These are phyloP conservation scores for Monosporascus sp. DNA, from an alignment of 2,329 filamentous ascomycete species.

Conservation along the genomic window DNA sequence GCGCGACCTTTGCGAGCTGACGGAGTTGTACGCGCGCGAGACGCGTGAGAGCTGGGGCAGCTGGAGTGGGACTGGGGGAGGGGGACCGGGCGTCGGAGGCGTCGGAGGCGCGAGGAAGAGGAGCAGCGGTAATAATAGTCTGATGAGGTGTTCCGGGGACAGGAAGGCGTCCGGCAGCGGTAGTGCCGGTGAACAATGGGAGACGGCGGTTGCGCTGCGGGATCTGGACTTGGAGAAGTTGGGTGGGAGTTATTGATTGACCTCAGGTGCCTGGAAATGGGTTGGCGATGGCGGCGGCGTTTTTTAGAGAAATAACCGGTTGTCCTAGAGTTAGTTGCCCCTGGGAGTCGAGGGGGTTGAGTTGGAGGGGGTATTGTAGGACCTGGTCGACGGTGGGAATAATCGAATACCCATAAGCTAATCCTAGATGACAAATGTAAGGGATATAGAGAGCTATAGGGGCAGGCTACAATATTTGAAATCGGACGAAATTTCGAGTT, in stretches of 20 bases:
- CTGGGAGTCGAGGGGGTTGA: no score
- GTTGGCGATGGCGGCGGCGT: not conserved
- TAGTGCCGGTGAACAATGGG: not conserved
- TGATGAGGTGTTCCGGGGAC: not conserved
- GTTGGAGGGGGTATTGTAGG: no score
- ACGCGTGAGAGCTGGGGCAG: constrained; percentile 31
- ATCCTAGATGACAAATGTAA: no score
- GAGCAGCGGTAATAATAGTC: constrained; percentile 8
- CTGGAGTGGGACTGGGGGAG: constrained; percentile 22
- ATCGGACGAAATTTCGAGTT: no score
- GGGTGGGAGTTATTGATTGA: constrained; percentile 16
- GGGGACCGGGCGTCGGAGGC: constrained; percentile 14
- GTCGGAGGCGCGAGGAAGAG: constrained; percentile 3
- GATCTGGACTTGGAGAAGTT: constrained; percentile 22
- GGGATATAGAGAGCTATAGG: no score
- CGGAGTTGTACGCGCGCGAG: constrained; percentile 26
- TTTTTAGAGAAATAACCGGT: no score
- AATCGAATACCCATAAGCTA: no score
- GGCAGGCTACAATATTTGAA: no score
- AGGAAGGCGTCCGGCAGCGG: constrained; percentile 9
- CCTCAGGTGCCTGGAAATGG: not conserved
- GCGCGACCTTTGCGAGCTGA: constrained; percentile 25
- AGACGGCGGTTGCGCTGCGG: constrained; percentile 10
- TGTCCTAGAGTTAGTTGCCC: no score
- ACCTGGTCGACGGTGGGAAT: no score